These are phyloP conservation scores for Euphorbia peplus DNA, from an alignment of 345 rosid species.

Conservation along the genomic window DNA sequence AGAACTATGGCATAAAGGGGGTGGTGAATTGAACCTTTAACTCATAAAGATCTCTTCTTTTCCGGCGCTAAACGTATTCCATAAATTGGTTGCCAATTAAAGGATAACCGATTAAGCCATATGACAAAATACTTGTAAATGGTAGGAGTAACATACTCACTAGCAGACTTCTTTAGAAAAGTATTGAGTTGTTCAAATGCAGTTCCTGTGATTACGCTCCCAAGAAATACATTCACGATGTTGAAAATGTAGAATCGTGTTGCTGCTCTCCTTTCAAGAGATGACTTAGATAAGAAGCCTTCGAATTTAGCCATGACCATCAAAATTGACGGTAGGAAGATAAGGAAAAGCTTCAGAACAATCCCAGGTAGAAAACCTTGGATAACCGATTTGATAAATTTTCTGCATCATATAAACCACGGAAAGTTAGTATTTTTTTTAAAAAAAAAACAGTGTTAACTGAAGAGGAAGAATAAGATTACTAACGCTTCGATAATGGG, in stretches of 20 bases:
- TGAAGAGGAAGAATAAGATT: conserved; percentile 11
- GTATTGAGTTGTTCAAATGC: conserved; percentile 79
- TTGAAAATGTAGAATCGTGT: conserved; percentile 76
- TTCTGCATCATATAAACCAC: conserved; percentile 38
- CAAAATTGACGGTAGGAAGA: conserved; percentile 83
- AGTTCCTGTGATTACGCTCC: conserved; percentile 60
- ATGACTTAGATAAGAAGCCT: conserved; percentile 73
- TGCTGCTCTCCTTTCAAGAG: conserved; percentile 87
- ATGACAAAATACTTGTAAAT: neutral
- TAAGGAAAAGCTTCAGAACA: conserved; percentile 87
- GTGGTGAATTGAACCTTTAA: too few species aligned
- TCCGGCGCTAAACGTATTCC: neutral
- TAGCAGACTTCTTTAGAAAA: conserved; percentile 59
- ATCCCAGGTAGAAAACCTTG: conserved; percentile 89
- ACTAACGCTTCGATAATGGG: conserved; percentile 64
- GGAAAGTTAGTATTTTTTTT: neutral
- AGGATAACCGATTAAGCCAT: neutral
- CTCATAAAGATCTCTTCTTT: too few species aligned
- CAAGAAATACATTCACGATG: conserved; percentile 78
- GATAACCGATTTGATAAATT: conserved; percentile 59
- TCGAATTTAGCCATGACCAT: conserved; percentile 98
- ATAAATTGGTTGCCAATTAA: neutral
- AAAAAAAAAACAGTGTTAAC: neutral
- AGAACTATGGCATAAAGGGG: too few species aligned
- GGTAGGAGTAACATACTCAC: conserved; percentile 44